Evolutionary conservation across 2,329 filamentous ascomycete species (phyloP), one percentile per base, ranked within the genome.

Genomic region (Colletotrichum horii): DNA sequence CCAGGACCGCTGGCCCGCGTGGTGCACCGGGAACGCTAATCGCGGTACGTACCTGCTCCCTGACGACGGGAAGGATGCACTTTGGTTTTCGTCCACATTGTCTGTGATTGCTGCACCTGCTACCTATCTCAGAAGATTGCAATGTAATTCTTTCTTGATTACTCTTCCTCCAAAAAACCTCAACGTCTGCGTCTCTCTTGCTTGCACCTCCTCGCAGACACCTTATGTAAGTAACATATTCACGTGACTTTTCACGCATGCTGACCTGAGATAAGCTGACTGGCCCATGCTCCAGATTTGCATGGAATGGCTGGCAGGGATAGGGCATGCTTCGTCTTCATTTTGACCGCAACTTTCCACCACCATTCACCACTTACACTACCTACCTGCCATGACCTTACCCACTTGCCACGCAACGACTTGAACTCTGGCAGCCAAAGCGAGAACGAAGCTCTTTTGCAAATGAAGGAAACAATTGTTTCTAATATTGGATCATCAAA

Each of bases 401-500:
- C 26, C 55, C 48, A 68, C 32, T 28, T 68, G 52, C 48, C 43
- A 22, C 66, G 48, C 34, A 52, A 58, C 30, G 52, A 14, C 52
- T 34, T 68, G 48, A 22, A 68, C 8, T 38, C 22, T 30, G 22
- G 12, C 22, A 61, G 19, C 12, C 24, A 38, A 60, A 12, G 26
- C 56, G n/a, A 30, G 22, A 62, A 30, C 28, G 30, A 52, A n/a
- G 8, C 32, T 16, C 30, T 26, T 48, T 15, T 28, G 6, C 36
- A 64, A 19, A 32, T 38, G 9, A 12, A 36, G 19, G 30, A 26
- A 38, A 22, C 60, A 32, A 52, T 16, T 26, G 66, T 66, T 75
- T 75, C 74, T 75, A 76, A 71, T 24, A 52, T 76, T 66, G 38
- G 71, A 56, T 30, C 48, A 28, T 36, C 16, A 66, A 75, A 70